Evolutionary conservation across 2,329 filamentous ascomycete species (phyloP).

Genomic region (Pyrenochaeta sp.): DNA sequence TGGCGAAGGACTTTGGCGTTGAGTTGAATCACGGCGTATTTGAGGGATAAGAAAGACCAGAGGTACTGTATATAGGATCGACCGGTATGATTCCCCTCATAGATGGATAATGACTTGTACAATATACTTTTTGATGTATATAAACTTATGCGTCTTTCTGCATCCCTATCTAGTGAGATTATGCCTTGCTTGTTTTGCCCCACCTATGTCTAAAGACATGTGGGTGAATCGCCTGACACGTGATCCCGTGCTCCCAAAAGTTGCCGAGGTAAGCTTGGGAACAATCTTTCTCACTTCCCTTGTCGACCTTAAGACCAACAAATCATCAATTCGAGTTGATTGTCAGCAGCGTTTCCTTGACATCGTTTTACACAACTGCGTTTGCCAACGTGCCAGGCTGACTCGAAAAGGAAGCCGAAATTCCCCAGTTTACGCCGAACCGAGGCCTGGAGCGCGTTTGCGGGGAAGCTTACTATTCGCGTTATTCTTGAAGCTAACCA

Average conservation of each 20-base stretch:
- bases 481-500: background rate
- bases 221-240: background rate
- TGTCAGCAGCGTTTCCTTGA: background rate
- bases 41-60: conserved; percentile 68
- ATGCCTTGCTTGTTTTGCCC: no score
- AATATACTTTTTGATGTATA: background rate
- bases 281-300: background rate
- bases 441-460: conserved; percentile 20
- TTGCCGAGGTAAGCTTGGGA: conserved; percentile 22
- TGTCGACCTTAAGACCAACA: background rate
- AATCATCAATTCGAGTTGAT: background rate
- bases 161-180: no score
- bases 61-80: background rate
- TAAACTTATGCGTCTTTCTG: background rate
- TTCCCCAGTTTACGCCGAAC: conserved; percentile 16
- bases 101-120: background rate
- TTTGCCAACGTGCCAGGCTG: background rate
- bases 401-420: background rate
- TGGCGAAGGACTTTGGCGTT: conserved; percentile 91
- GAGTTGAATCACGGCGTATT: conserved; percentile 90
- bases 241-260: conserved; percentile 10
- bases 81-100: background rate
- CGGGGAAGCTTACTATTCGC: conserved; percentile 22
- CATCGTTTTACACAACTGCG: background rate
- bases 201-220: no score